Conservation (phyloP, 2,329 filamentous ascomycete species). For the Aspergillus sp. region DNA sequence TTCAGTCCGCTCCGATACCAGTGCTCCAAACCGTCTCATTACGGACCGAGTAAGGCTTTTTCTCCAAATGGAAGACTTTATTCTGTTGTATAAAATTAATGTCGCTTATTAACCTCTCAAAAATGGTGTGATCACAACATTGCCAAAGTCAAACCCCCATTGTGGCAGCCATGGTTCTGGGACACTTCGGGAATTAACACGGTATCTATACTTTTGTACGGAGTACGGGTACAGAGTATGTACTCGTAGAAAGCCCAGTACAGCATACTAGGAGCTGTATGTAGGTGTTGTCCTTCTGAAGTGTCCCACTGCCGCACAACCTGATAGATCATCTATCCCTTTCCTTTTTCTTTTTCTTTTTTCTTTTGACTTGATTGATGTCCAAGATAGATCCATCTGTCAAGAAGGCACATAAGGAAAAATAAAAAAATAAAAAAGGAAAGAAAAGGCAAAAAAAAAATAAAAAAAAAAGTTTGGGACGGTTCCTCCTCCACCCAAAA, state of each 20-base stretch:
- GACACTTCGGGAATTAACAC: not conserved
- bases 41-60: not conserved
- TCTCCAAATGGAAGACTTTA: not conserved
- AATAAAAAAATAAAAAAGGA: not conserved
- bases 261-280: not conserved
- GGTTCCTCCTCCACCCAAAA: not conserved
- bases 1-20: not conserved
- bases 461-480: not conserved
- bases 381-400: not conserved
- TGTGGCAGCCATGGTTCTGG: not conserved
- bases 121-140: not conserved
- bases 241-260: not conserved
- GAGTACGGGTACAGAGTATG: not conserved
- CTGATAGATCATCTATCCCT: not conserved
- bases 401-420: not conserved
- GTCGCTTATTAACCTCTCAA: not conserved
- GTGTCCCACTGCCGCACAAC: not conserved
- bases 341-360: not conserved
- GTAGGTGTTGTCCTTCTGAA: conserved; percentile 2
- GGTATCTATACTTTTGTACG: not conserved
- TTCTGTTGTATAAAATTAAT: not conserved
- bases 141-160: not conserved
- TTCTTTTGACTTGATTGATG: no score
- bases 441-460: not conserved
- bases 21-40: not conserved